Evolutionary conservation across 257 asterid species (phyloP).

Genomic region (Plantago ovata): DNA sequence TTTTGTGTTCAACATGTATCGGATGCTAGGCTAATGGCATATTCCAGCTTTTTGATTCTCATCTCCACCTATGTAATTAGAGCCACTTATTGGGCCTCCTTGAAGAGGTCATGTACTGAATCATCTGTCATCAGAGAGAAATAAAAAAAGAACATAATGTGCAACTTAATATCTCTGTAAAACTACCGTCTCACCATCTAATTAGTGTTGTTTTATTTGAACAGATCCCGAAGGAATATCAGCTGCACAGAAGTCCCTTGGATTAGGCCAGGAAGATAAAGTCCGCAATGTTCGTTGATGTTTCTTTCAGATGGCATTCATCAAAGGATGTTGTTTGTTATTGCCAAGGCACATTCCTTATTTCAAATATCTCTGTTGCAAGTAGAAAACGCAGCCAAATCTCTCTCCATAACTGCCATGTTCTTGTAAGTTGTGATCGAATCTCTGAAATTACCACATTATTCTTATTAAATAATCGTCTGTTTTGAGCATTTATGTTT

Average conservation of each 20-base stretch:
- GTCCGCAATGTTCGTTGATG: slow-evolving; percentile 64
- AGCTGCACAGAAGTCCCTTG: slow-evolving; percentile 88
- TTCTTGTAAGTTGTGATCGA: background rate
- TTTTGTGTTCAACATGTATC: too few species aligned
- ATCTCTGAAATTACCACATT: background rate
- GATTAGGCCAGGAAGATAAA: slow-evolving; percentile 85
- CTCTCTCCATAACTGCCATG: background rate
- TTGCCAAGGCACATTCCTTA: background rate
- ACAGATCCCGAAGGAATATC: slow-evolving; percentile 94
- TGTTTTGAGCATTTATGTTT: too few species aligned
- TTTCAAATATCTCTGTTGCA: background rate
- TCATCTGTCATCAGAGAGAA: too few species aligned
- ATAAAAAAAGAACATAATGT: too few species aligned
- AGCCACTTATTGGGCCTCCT: too few species aligned
- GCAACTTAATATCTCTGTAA: background rate
- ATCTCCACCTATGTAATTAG: too few species aligned
- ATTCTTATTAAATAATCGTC: too few species aligned
- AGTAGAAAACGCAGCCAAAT: background rate
- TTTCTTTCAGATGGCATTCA: background rate
- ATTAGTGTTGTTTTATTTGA: slow-evolving; percentile 22
- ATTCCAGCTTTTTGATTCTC: too few species aligned
- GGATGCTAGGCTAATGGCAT: too few species aligned
- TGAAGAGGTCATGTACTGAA: too few species aligned
- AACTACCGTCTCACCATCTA: background rate
- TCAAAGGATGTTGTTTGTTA: background rate